These are phyloP conservation scores for Cercospora sesami DNA, from an alignment of 2,329 filamentous ascomycete genomes.

Conservation along the genomic window DNA sequence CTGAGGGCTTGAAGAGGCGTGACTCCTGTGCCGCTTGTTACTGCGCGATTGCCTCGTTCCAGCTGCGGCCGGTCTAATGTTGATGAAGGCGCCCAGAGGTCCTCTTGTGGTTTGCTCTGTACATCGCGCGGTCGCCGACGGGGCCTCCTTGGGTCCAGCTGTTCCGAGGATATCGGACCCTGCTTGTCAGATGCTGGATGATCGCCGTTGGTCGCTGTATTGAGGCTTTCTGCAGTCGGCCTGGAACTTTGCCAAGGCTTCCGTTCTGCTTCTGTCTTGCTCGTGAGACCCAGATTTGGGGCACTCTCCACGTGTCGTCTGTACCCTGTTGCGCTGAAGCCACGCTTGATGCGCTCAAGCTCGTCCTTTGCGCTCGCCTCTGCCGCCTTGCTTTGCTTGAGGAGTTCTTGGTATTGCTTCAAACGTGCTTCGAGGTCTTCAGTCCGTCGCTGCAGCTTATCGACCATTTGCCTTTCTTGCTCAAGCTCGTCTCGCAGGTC, in stretches of 20 bases:
- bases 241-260: background rate
- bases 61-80: slow-evolving; percentile 18
- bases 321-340: slow-evolving; percentile 14
- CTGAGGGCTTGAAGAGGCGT: slow-evolving; percentile 34
- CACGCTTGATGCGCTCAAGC: slow-evolving; percentile 17
- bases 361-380: slow-evolving; percentile 17
- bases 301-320: slow-evolving; percentile 11
- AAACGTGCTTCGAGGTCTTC: slow-evolving; percentile 62
- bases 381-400: slow-evolving; percentile 18
- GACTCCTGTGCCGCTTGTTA: slow-evolving; percentile 30
- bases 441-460: slow-evolving; percentile 63
- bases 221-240: background rate
- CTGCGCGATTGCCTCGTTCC: slow-evolving; percentile 22
- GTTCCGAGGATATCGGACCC: background rate
- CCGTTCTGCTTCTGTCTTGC: slow-evolving; percentile 12
- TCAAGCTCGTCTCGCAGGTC: slow-evolving; percentile 65
- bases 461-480: slow-evolving; percentile 66
- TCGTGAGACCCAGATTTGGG: background rate
- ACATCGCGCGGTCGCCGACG: slow-evolving; percentile 15
- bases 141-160: slow-evolving; percentile 1
- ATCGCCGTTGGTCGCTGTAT: background rate
- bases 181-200: background rate
- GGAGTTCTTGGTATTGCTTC: slow-evolving; percentile 43
- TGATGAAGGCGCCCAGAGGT: slow-evolving; percentile 33
- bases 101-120: slow-evolving; percentile 20